Evolutionary conservation across 192 early-diverging fungal genomes (phyloP), one percentile per base, ranked within the genome.

Genomic region (Spinellus fusiger): DNA sequence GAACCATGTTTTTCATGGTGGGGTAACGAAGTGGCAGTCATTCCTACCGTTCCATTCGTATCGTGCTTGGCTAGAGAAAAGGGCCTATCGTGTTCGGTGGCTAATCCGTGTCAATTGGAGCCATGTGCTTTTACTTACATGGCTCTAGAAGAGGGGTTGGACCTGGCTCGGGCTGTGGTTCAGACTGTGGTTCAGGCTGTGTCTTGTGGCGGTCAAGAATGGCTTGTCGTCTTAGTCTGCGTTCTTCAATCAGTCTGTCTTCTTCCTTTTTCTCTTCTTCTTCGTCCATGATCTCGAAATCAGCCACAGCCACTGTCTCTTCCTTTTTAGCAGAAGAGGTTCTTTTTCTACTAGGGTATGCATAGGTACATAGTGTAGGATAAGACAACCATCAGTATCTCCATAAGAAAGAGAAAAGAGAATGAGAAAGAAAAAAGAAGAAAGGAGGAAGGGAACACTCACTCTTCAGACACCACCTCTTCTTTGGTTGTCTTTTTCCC

Each of bases 231-330:
- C 87, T 80, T 62, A 81, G 85, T 33, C 92, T 81, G 6, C 93
- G 83, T 77, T 93, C 92, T 64, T 95, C 92, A 59, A 95, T 86
- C 53, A 90, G 55, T 48, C 80, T 73, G 56, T 91, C 84, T 65
- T 93, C 89, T 33, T 93, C 89, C 23, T 81, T 83, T 46, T 89
- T 83, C 9, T 79, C 73, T 58, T 86, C 82, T 26, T 70, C 68
- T 49, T 62, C 68, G 10, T 70, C 67, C 37, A 46, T 49, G 31
- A 69, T 48, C 3, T 69, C 67, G 28, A 59, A 46, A 40, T 63
- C 67, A 31, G 35, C 32, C 26, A 29, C 9, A 28, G 35, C 32
- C 26, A 29, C 9, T 20, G 23, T 32, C 12, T 40, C 62, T 56
- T 64, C 16, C 32, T 3, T 22, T 54, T 37, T 27, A 33, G 63